A percentile compares a stretch with the other conserved stretches of the same genome.
Conservation (phyloP, 1,284 basidiomycete species). For the Ustilago shanxiensis region DNA sequence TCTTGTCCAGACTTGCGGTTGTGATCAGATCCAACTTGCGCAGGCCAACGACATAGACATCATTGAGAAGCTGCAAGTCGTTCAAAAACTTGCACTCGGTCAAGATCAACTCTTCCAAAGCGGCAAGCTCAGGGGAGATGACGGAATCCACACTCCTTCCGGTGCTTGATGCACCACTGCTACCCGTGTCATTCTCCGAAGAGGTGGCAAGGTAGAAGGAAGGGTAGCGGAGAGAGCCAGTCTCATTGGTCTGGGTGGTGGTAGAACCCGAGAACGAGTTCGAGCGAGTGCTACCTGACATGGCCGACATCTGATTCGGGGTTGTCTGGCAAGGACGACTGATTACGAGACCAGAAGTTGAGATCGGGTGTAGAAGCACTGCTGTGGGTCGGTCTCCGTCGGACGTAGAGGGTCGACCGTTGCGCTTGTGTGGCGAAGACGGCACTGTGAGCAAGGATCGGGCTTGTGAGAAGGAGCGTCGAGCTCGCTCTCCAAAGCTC, state of each 20-base stretch:
- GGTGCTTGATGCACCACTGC: conserved; percentile 18
- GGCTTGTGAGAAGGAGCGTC: conserved; percentile 23
- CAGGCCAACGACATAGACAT: conserved; percentile 28
- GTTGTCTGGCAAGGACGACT: conserved; percentile 23
- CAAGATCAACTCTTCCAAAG: conserved; percentile 24
- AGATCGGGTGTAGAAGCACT: conserved; percentile 23
- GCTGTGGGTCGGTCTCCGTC: conserved; percentile 7
- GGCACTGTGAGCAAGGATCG: conserved; percentile 9
- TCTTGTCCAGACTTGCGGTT: conserved; percentile 17
- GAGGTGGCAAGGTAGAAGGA: conserved; percentile 22
- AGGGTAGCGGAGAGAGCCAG: conserved; percentile 11
- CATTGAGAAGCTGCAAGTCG: conserved; percentile 27
- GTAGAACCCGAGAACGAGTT: conserved; percentile 9
- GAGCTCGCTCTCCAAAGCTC: conserved; percentile 23
- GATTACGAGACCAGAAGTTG: conserved; percentile 11
- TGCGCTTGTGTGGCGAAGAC: conserved; percentile 4
- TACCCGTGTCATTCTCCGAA: conserved; percentile 19
- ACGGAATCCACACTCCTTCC: conserved; percentile 20
- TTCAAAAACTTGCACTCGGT: conserved; percentile 32
- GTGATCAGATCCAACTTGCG: conserved; percentile 21
- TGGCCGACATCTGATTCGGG: conserved; percentile 10
- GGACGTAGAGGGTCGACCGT: conserved; percentile 6
- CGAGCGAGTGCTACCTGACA: conserved; percentile 1
- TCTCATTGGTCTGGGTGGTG: conserved; percentile 11
- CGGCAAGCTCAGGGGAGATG: conserved; percentile 22